Percentiles rank a stretch among this genome's conserved stretches.
Conservation (phyloP, 2,329 filamentous ascomycete genomes). For the Colletotrichum sp. region DNA sequence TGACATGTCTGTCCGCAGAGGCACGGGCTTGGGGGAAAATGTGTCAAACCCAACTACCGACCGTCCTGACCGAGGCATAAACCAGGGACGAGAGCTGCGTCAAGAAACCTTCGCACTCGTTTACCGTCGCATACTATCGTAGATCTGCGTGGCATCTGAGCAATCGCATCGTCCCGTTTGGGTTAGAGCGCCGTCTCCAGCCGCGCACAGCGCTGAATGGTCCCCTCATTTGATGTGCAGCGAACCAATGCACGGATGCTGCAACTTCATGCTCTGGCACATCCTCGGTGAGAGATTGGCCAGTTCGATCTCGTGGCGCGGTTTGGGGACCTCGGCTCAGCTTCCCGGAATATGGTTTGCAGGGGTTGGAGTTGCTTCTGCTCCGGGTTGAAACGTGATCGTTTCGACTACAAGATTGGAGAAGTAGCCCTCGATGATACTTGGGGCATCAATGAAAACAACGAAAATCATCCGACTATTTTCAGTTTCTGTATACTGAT, state of each 20-base stretch:
- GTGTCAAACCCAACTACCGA: not conserved
- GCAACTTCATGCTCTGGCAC: not conserved
- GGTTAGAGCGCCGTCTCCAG: not conserved
- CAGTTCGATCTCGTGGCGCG: not conserved
- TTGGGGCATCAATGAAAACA: no score
- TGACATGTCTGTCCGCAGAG: constrained; percentile 5
- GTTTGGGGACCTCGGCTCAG: not conserved
- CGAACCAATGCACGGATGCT: not conserved
- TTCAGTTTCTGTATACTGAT: not conserved
- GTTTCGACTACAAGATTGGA: not conserved
- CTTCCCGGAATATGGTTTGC: not conserved
- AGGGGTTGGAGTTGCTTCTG: not conserved
- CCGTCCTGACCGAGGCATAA: not conserved
- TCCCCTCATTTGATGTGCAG: not conserved
- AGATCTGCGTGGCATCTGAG: not conserved
- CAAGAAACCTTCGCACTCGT: constrained; percentile 6
- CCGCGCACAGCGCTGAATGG: not conserved
- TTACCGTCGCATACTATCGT: not conserved
- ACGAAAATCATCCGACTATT: not conserved
- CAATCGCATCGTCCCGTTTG: not conserved
- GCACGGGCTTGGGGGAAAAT: not conserved
- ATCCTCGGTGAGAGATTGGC: not conserved
- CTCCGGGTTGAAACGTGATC: constrained; percentile 5
- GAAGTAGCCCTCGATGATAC: not conserved
- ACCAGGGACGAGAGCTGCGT: not conserved